Evolutionary conservation across 176 grass and related monocot species (phyloP), one percentile per base, ranked within the genome.

Genomic region (Oryza rufipogon): DNA sequence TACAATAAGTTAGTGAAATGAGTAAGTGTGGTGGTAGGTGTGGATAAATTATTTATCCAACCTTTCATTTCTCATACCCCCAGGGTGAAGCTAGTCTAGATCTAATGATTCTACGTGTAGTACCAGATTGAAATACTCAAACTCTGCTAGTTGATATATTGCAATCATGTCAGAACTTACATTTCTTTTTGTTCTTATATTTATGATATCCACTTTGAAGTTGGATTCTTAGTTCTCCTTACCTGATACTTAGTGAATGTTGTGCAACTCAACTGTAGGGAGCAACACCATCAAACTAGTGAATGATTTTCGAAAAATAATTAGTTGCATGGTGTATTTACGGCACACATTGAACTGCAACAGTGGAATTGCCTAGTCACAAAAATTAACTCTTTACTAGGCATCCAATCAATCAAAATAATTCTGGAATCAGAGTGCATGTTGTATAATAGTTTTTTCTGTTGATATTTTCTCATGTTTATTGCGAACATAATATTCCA

Each of bases 41-140:
- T 77, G 26, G 73, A n/a, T 77, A 68, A 76, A 67, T 51, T 64
- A 32, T 44, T 28, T 4, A 30, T n/a, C 26, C 64, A 20, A 48
- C 48, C 17, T 76, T 52, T 70, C 49, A 51, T 58, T 22, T 6
- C 73, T 60, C 64, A 44, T 25, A 75, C 30, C 72, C 48, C 64
- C n/a, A 77, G 5, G n/a, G 69, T 75, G 9, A 54, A 85, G 32
- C 47, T 9, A 48, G 32, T 52, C 20, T 76, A 39, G 82, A 68
- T 76, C 48, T 84, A 49, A 68, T 68, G 36, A 42, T 60, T 69
- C 26, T 3, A 10, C 15, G 5, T 44, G 49, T 28, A 39, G 48
- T 71, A 56, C 68, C 32, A 71, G 9, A 70, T 82, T 80, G 36
- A 66, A 86, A 32, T 52, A 64, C 70, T 74, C 25, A 81, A 26